phyloP scores from a whole-genome alignment of 257 asterid species.

The Henckelia pumila region DNA sequence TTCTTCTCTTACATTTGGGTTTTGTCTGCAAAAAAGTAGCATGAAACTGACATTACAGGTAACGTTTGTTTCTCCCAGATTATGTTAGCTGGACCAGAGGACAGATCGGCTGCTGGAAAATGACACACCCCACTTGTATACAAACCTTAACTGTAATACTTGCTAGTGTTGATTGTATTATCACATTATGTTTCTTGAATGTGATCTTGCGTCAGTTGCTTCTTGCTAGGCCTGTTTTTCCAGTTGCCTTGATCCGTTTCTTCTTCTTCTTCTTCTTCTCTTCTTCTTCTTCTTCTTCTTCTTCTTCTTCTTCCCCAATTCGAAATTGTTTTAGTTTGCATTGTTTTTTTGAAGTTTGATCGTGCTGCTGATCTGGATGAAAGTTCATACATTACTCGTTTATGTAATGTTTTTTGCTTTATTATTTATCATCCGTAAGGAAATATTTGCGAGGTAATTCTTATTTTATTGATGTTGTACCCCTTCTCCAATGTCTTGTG shows the following conservation, averaged over 20 bases:
- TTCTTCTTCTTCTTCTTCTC: conserved; percentile 20
- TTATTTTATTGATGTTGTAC: too few relatives aligned
- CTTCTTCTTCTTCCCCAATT: conserved; percentile 22
- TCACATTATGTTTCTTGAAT: conserved; percentile 28
- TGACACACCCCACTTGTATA: conserved; percentile 22
- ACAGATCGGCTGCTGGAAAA: conserved; percentile 48
- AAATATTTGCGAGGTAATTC: too few relatives aligned
- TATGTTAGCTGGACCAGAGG: conserved; percentile 75
- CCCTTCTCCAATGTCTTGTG: too few relatives aligned
- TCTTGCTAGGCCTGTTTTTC: conserved; percentile 53
- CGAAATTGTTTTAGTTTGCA: conserved; percentile 19
- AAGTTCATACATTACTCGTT: too few relatives aligned
- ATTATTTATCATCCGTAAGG: too few relatives aligned
- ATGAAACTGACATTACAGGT: not conserved
- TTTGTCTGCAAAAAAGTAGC: not conserved
- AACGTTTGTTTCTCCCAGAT: conserved; percentile 45
- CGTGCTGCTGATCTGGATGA: conserved; percentile 3
- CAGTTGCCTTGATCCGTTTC: conserved; percentile 46
- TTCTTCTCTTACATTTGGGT: not conserved
- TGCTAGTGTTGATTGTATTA: conserved; percentile 29
- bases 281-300: conserved; percentile 16
- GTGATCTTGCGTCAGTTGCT: conserved; percentile 32
- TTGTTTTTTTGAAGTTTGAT: conserved; percentile 24
- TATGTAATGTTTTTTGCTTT: too few relatives aligned
- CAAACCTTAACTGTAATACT: conserved; percentile 38